Percentiles rank a stretch among this genome's conserved stretches.
These are phyloP conservation scores for Papilionanthe hybrid DNA, from an alignment of 116 monocot species.

Conservation along the genomic window DNA sequence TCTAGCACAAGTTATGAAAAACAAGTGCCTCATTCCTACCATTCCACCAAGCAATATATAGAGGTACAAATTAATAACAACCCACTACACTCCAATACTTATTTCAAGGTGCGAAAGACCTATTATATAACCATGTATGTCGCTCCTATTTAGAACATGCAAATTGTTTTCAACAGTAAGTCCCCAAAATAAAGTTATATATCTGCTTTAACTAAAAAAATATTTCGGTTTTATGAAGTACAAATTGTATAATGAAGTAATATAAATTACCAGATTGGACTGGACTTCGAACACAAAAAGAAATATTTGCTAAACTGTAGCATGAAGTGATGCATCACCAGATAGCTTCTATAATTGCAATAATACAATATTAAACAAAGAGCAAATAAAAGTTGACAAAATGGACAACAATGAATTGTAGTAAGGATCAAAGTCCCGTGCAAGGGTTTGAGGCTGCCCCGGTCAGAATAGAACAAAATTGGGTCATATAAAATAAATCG, in stretches of 20 bases:
- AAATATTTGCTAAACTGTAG: background rate
- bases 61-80: background rate
- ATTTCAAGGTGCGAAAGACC: background rate
- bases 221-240: background rate
- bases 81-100: background rate
- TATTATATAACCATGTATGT: background rate
- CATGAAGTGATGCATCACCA: background rate
- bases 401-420: background rate
- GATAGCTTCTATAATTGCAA: background rate
- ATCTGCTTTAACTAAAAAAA: background rate
- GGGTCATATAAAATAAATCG: background rate
- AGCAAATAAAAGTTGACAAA: background rate
- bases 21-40: background rate
- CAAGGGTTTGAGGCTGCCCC: background rate
- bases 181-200: background rate
- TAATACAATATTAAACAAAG: background rate
- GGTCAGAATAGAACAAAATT: background rate
- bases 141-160: background rate
- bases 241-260: background rate
- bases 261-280: background rate
- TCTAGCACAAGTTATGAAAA: background rate
- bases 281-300: background rate
- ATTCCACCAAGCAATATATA: background rate
- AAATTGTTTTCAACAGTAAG: background rate
- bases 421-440: background rate